Base-by-base conservation (phyloP, 1,284 basidiomycete species). In the Bondarzewia mesenterica region DNA sequence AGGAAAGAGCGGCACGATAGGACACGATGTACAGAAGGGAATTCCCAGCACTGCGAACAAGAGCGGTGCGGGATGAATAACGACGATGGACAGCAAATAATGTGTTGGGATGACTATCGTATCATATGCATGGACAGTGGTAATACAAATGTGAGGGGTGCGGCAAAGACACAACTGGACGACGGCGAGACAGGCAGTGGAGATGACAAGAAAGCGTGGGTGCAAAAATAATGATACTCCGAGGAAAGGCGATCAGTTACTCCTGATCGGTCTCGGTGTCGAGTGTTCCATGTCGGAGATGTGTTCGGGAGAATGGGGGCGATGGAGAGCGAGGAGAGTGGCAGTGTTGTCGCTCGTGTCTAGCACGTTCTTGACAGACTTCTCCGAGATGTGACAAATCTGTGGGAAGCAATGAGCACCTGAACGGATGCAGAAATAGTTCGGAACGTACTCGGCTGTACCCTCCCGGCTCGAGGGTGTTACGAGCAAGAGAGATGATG, bases 321-420 rank as follows among this genome's bases (percentile, higher is more conserved):
- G 46, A 58, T 89, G 86, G 42, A 88, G 69, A 40, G 72, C 73
- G 49, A 89, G 73, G 37, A 89, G 75, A 46, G 72, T 72, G 27
- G 73, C 62, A 12, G 71, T 70, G 52, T 89, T 89, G 65, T 87
- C 81, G 50, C 70, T 74, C 20, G 76, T 79, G 57, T 80, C 74
- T 40, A 89, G 69, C 20, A 88, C 83, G 51, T 77, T 73, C 15
- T 69, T 67, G 47, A 89, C 83, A 1, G 85, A 87, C 47, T 76
- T 72, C 61, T 83, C 80, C 2, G 82, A 82, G 7, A 83, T 71
- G 51, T 78, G 72, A 58, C 84, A 85, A 10, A 80, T 76, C 86
- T 89, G 51, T 29, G 42, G 21, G 21, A 8, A 35, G 21, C 40
- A 51, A 47, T 16, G 43, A 48, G 48, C 52, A 47, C 51, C 44